These are phyloP conservation scores for Lyophyllum decastes DNA, from an alignment of 768 basidiomycete species.

Conservation along the genomic window DNA sequence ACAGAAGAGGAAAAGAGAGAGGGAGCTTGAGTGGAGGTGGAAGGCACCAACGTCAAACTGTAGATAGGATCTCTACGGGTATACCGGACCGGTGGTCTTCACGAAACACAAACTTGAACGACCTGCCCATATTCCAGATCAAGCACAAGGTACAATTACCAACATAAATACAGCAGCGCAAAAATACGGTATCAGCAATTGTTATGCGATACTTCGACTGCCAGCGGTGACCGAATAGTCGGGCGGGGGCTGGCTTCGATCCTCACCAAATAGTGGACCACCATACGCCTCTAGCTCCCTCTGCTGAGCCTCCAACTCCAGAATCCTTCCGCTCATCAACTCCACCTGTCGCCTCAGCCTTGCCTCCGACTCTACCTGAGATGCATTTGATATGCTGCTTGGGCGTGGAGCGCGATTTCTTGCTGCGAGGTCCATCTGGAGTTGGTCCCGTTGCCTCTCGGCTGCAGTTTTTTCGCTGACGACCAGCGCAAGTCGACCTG, in stretches of 20 bases:
- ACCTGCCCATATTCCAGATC: too few species aligned
- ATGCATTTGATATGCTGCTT: neutral
- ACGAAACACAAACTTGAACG: too few species aligned
- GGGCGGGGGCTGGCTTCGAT: neutral
- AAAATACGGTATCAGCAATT: too few species aligned
- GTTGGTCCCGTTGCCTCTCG: neutral
- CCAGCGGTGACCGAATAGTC: neutral
- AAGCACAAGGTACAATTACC: too few species aligned
- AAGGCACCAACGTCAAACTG: too few species aligned
- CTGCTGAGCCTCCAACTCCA: slow-evolving; percentile 11
- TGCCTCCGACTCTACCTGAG: neutral
- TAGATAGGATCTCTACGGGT: too few species aligned
- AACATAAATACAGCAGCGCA: too few species aligned
- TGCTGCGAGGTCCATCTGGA: slow-evolving; percentile 1
- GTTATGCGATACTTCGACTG: neutral
- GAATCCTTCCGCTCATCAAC: slow-evolving; percentile 3
- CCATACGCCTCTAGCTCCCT: neutral
- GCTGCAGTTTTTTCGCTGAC: neutral
- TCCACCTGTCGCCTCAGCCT: slow-evolving; percentile 6
- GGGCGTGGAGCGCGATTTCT: neutral
- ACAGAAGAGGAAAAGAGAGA: neutral
- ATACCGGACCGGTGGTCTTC: too few species aligned
- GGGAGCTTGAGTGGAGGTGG: neutral
- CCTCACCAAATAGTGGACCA: neutral
- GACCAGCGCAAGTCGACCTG: neutral